Evolutionary conservation across 1,139 yeast genomes (phyloP).

Genomic region (Lodderomyces orthopsilosis): DNA sequence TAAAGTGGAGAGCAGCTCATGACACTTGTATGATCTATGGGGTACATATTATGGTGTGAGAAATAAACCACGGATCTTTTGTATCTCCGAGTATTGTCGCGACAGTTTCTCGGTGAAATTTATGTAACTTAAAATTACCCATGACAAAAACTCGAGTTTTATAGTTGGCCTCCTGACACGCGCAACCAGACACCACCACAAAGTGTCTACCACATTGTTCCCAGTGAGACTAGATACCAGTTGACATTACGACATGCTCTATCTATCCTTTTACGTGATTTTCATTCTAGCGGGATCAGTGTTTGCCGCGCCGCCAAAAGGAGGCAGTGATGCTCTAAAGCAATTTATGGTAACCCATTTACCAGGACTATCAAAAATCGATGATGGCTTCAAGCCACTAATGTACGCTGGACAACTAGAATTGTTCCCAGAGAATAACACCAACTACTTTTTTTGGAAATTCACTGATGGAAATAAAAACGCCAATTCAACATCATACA

Average conservation of each 20-base stretch:
- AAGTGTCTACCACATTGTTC: not conserved
- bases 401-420: slow-evolving; percentile 76
- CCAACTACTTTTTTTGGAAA: slow-evolving; percentile 82
- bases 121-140: not conserved
- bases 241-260: not conserved
- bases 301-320: slow-evolving; percentile 5
- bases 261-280: not conserved
- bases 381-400: slow-evolving; percentile 36
- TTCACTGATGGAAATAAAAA: slow-evolving; percentile 35
- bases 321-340: slow-evolving; percentile 14
- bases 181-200: not conserved
- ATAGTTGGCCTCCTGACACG: not conserved
- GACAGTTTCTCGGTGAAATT: not conserved
- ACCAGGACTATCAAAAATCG: slow-evolving; percentile 41
- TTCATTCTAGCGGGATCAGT: not conserved
- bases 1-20: no score
- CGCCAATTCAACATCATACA: slow-evolving; percentile 36
- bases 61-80: not conserved
- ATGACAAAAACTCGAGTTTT: not conserved
- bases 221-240: not conserved
- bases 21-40: no score
- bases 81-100: not conserved
- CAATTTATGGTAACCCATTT: slow-evolving; percentile 36
- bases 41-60: not conserved
- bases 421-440: slow-evolving; percentile 50